Conservation (phyloP, 768 basidiomycete genomes). For the Boletus pseudo-olivaceus region DNA sequence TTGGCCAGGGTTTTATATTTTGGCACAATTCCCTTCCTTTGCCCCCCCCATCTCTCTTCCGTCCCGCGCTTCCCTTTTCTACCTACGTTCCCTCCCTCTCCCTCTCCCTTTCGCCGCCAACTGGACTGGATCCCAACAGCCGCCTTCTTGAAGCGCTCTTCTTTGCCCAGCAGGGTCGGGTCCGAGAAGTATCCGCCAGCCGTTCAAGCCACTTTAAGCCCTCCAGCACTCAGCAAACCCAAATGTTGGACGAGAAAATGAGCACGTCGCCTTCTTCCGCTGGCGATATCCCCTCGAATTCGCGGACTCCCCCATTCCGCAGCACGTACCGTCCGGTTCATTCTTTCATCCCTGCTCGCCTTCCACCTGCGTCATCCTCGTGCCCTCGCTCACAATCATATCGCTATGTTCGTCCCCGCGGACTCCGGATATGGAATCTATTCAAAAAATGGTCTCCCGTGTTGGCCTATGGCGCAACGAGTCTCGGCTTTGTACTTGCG, state of each 20-base stretch:
- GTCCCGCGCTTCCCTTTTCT: neutral
- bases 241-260: conserved; percentile 26
- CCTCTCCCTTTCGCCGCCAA: neutral
- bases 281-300: conserved; percentile 21
- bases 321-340: conserved; percentile 16
- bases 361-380: conserved; percentile 11
- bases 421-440: conserved; percentile 53
- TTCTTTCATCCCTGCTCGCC: conserved; percentile 20
- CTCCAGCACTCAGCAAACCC: neutral
- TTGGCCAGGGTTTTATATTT: neutral
- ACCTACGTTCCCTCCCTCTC: neutral
- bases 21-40: neutral
- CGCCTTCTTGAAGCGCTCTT: neutral
- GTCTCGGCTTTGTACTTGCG: conserved; percentile 72
- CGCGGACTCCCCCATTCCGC: conserved; percentile 13
- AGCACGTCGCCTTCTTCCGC: neutral
- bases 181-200: neutral
- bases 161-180: neutral
- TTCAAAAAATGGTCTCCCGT: conserved; percentile 76
- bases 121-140: conserved; percentile 12
- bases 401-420: conserved; percentile 43
- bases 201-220: neutral
- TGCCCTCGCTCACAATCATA: conserved; percentile 19
- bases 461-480: conserved; percentile 73
- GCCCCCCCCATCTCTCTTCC: no score